Evolutionary conservation across 768 basidiomycete genomes (phyloP).

Genomic region (Multifurca ochricompacta): DNA sequence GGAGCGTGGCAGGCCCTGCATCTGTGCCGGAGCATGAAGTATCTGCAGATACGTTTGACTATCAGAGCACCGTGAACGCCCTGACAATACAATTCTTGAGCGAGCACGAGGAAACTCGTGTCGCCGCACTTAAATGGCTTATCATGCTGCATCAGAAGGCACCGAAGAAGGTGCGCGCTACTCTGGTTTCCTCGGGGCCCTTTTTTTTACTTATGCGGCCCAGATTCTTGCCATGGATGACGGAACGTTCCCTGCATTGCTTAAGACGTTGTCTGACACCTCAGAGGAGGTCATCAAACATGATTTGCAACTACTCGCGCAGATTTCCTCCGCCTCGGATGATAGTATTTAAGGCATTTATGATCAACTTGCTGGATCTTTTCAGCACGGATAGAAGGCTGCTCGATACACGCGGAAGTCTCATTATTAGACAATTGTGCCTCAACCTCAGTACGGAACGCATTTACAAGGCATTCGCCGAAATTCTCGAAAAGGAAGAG

Average conservation of each 20-base stretch:
- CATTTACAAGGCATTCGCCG: conserved; percentile 93
- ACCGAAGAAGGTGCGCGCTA: conserved; percentile 74
- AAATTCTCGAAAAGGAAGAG: conserved; percentile 97
- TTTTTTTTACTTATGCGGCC: background rate
- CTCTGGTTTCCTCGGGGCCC: background rate
- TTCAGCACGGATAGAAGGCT: conserved; percentile 92
- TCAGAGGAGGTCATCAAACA: conserved; percentile 98
- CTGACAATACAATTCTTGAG: conserved; percentile 90
- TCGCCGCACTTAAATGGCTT: conserved; percentile 94
- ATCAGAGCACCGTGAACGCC: conserved; percentile 86
- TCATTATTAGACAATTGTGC: conserved; percentile 94
- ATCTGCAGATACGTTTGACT: conserved; percentile 70
- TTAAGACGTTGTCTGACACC: conserved; percentile 93
- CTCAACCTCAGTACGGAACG: conserved; percentile 89
- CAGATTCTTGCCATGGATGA: conserved; percentile 95
- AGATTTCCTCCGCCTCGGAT: conserved; percentile 93
- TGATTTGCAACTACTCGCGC: conserved; percentile 90
- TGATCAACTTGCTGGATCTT: conserved; percentile 88
- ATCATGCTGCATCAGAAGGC: conserved; percentile 98
- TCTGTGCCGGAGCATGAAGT: conserved; percentile 34
- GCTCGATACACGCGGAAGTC: conserved; percentile 81
- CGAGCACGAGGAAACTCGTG: conserved; percentile 93
- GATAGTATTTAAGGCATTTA: conserved; percentile 96
- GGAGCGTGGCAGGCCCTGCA: conserved; percentile 23
- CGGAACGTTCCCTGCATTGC: conserved; percentile 89